Evolutionary conservation across 768 basidiomycete species (phyloP).

Genomic region (Rhizopogon salebrosus): DNA sequence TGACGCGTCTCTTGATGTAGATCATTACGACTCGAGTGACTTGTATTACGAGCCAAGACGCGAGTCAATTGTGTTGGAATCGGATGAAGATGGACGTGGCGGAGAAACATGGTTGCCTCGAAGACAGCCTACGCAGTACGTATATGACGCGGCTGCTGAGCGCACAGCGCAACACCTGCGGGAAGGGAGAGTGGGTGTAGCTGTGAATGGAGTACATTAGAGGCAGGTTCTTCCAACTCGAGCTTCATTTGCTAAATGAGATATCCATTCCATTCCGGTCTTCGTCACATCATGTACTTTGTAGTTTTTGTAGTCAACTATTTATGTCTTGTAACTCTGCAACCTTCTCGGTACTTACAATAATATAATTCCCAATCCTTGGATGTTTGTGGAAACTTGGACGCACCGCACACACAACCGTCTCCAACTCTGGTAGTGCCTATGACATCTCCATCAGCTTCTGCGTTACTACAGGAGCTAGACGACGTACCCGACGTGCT

Average conservation of each 20-base stretch:
- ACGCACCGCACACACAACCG: not conserved
- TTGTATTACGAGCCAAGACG: constrained; percentile 42
- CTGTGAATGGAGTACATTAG: constrained; percentile 47
- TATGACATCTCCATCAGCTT: constrained; percentile 24
- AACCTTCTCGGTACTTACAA: not conserved
- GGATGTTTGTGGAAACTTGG: not conserved
- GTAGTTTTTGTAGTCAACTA: constrained; percentile 8
- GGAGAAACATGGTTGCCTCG: constrained; percentile 21
- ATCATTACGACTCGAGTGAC: constrained; percentile 51
- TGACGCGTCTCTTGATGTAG: constrained; percentile 25
- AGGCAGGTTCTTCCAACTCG: constrained; percentile 1
- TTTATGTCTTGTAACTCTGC: constrained; percentile 1
- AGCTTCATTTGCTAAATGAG: not conserved
- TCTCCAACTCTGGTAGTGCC: not conserved
- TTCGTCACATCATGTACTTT: constrained; percentile 1
- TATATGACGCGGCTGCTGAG: constrained; percentile 93
- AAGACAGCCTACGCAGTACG: constrained; percentile 60
- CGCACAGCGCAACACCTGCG: constrained; percentile 57
- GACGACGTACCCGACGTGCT: constrained; percentile 57
- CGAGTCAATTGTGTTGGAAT: constrained; percentile 31
- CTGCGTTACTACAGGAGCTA: constrained; percentile 48
- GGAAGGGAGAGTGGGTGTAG: constrained; percentile 27
- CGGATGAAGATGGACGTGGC: constrained; percentile 32
- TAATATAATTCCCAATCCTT: not conserved
- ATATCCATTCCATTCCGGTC: not conserved